Base-by-base conservation (phyloP, 192 early-diverging fungal species). In the Backusella circina region DNA sequence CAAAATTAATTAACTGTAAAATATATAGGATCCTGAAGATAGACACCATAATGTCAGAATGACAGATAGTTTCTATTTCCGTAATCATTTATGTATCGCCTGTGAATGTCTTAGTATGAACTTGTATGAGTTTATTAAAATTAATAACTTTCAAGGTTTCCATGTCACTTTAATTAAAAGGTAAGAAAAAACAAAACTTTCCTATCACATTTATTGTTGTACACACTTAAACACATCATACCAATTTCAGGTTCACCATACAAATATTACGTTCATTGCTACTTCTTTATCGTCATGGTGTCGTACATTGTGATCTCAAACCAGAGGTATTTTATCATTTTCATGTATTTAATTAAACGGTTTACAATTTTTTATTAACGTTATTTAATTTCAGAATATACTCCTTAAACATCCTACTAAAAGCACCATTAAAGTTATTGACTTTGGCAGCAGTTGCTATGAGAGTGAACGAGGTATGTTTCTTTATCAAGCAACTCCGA, bases 301-400 rank as follows among this genome's bases (percentile, higher is more conserved):
- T 99, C 67, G 93, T 99, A 23, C 97, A 99, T 72, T 98, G 97
- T 70, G 97, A 99, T 83, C 85, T 99, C 74, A 99, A 99, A 77
- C 97, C 96, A 5, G 97, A 98, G 88, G 91, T 90, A 83, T 13
- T 4, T 7, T 38, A 50, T 5, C 5, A 28, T 30, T n/a, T 35
- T 28, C 32, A 57, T 90, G 83, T 67, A 84, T 87, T 61, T 61
- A 36, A 67, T 36, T 36, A 67, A 67, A 35, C 31, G n/a, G 9
- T 67, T 47, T 47, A 47, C 35, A 68, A 13, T 4, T 18, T 67
- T 28, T 38, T 13, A 70, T 70, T 15, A 41, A 36, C 13, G 1
- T 69, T 84, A 57, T 89, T 79, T 77, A 21, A 38, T 50, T 66
- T 33, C 72, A 87, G 89, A 98, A 98, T 80, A 90, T 98, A 16